Base-by-base conservation (phyloP, 495 filamentous ascomycete species). In the Terfezia boudieri region DNA sequence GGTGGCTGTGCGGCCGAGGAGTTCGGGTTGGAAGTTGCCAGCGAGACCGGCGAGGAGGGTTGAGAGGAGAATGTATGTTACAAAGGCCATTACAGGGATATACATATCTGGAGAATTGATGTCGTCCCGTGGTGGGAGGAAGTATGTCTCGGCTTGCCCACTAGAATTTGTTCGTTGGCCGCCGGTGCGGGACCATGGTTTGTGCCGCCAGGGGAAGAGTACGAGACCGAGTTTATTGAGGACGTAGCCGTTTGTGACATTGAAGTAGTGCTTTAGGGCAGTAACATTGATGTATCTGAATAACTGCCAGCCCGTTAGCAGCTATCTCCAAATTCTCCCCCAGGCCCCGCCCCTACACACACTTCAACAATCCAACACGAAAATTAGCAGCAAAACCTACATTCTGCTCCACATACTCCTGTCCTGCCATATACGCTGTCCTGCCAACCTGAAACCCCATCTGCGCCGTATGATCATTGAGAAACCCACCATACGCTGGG, bases 31-130 rank as follows among this genome's bases (percentile, higher is more conserved):
- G 69, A 99, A 99, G 57, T 82, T 74, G 4, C 92, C 92, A n/a
- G 82, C 77, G 51, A 99, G 74, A 12, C 90, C 92, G 32, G 90
- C 88, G 55, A 96, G 71, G 36, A 96, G 73, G 3, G 87, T 84
- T 22, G 82, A 86, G 12, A 99, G 73, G 20, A 96, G 83, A 60
- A 96, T 90, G 70, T 99, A 99, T 20, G 92, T 99, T 49, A 96
- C 85, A 52, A 99, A 71, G 5, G 90, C 88, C 82, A 86, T 86
- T 61, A 82, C 74, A 35, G 90, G 90, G 59, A 99, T 96, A 73
- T 99, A 99, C 85, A 96, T 94, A 70, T 99, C 90, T 6, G 92
- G 90, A 50, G 85, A 88, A 68, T 99, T 99, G 66, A 95, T 73
- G 66, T 99, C 90, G 65, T 96, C 89, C 51, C 89, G 76, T n/a